phyloP scores from a whole-genome alignment of 805 yeast species.

The Huiozyma sinensis region DNA sequence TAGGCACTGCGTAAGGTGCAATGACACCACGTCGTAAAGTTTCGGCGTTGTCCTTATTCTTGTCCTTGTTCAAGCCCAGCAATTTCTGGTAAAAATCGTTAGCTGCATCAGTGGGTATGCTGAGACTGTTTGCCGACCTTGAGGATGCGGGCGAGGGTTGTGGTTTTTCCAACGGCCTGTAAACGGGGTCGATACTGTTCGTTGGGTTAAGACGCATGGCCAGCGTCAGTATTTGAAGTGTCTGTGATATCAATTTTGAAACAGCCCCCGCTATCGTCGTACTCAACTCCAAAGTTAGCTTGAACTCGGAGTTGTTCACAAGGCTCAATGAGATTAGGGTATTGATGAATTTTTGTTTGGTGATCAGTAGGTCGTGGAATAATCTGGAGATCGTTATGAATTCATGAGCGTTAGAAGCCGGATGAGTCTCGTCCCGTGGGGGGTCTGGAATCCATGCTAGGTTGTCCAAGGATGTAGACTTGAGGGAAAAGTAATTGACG shows the following conservation, averaged over 20 bases:
- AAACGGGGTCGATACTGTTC: conserved; percentile 22
- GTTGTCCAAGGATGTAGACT: conserved; percentile 2
- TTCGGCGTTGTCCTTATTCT: conserved; percentile 7
- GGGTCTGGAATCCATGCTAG: not conserved
- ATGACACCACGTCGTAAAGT: conserved; percentile 15
- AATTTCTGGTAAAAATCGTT: conserved; percentile 22
- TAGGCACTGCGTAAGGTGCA: conserved; percentile 23
- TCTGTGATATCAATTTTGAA: conserved; percentile 16
- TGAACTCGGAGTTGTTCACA: not conserved
- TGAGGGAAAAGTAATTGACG: conserved; percentile 4
- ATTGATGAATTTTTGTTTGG: conserved; percentile 13
- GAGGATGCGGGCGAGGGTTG: not conserved
- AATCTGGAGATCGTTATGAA: conserved; percentile 4
- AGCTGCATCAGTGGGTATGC: conserved; percentile 3
- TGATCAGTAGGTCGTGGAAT: conserved; percentile 13
- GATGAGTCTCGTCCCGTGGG: too few relatives aligned
- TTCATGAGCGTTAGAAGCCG: not conserved
- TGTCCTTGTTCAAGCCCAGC: conserved; percentile 17
- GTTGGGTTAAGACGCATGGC: conserved; percentile 23
- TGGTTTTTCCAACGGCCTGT: conserved; percentile 7
- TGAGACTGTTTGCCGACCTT: not conserved
- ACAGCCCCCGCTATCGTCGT: conserved; percentile 11
- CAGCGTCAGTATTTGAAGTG: conserved; percentile 16
- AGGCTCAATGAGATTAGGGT: conserved; percentile 11
- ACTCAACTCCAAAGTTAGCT: conserved; percentile 8